Evolutionary conservation across 345 rosid genomes (phyloP), one percentile per base, ranked within the genome.

Genomic region (Sonneratia caseolaris): DNA sequence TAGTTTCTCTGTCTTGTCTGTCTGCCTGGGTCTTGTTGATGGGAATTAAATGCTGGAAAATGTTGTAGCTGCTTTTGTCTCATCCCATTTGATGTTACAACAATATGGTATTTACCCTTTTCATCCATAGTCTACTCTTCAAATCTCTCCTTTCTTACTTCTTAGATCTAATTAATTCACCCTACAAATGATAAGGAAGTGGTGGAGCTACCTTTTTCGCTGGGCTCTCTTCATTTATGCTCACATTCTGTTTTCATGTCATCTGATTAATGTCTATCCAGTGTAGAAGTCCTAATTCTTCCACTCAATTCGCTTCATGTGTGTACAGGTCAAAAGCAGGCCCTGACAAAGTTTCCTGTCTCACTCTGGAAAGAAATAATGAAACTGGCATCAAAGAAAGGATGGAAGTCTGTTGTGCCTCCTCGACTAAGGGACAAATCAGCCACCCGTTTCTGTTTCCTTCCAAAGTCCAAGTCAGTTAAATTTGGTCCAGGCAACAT

Each of bases 391-490:
- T 71, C 86, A 7, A 88, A 83, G 77, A 89, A 82, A 72, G 89
- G 85, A 37, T 89, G 92, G 96, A 87, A 83, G 53, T 79, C 86
- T 13, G 53, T 86, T 12, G 80, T 83, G 75, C 88, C 91, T 37
- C 82, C 79, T 48, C 75, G 78, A 78, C 76, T 88, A 42, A 83
- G 82, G 81, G 86, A 81, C 59, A 90, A 89, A 80, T 82, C 96
- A 69, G 84, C 84, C 4, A 81, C 97, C 0, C 76, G 87, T 48
- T 89, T 90, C 76, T 92, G 96, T 81, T 78, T 89, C 76, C 88
- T 92, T 70, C 86, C 92, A 2, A 90, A 88, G 76, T 68, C 82
- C 42, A 92, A 90, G 84, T 81, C 92, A 49, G 62, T 77, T 69
- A 78, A 78, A 76, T 86, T 76, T 69, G 85, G 87, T 73, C 87